These are phyloP conservation scores for Parastagonospora avenae DNA, from an alignment of 2,329 filamentous ascomycete genomes.

Conservation along the genomic window DNA sequence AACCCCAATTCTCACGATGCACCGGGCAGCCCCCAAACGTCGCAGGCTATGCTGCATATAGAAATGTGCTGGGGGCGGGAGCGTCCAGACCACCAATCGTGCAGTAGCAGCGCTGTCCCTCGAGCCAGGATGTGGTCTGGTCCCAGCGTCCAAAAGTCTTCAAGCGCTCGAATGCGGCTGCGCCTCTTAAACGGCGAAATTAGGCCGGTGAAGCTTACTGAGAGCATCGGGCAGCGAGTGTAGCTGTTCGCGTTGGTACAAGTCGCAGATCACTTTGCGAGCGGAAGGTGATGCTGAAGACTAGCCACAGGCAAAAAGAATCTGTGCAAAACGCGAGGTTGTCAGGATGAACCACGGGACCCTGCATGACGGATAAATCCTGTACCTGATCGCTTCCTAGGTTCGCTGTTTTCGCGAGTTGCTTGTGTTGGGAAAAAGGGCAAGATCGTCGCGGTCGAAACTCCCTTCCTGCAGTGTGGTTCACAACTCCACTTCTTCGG, in stretches of 20 bases:
- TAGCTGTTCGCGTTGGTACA: too few relatives aligned
- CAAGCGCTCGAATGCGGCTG: neutral
- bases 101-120: constrained; percentile 6
- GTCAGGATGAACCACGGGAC: neutral
- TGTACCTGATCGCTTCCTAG: constrained; percentile 6
- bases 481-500: neutral
- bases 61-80: neutral
- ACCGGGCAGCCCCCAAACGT: constrained; percentile 3
- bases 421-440: neutral
- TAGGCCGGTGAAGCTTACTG: too few relatives aligned
- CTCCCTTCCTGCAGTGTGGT: constrained; percentile 2
- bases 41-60: constrained; percentile 2
- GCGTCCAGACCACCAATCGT: constrained; percentile 8
- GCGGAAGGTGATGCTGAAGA: too few relatives aligned
- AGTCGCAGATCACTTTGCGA: too few relatives aligned
- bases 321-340: too few relatives aligned
- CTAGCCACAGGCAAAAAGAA: neutral
- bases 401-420: neutral
- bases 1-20: constrained; percentile 3
- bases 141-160: neutral
- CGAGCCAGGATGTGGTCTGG: constrained; percentile 9
- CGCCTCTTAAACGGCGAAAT: constrained; percentile 1
- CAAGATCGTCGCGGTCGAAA: constrained; percentile 8
- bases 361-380: neutral
- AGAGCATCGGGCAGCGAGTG: too few relatives aligned